Conservation (phyloP, 2,329 filamentous ascomycete genomes). For the Colletotrichum lindemuthianum region DNA sequence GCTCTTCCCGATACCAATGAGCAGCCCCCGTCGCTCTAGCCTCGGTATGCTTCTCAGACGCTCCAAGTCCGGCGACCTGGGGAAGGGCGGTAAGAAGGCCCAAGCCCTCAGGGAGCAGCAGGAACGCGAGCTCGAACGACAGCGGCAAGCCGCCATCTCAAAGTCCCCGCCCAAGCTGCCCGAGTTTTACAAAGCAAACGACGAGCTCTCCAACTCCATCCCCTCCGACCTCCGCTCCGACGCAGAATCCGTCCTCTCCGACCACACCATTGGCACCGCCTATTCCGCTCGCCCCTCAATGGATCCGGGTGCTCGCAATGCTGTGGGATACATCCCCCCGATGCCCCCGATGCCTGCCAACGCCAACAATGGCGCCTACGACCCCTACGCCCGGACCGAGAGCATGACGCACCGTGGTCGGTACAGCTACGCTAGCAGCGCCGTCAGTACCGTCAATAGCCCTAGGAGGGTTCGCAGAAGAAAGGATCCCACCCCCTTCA, state of each 20-base stretch:
- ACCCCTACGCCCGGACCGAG: constrained; percentile 85
- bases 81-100: constrained; percentile 68
- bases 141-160: constrained; percentile 57
- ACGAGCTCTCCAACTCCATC: constrained; percentile 57
- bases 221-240: constrained; percentile 70
- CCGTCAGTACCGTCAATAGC: constrained; percentile 90
- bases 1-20: constrained; percentile 42
- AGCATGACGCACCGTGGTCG: constrained; percentile 97
- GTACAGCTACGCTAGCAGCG: constrained; percentile 95
- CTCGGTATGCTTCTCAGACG: constrained; percentile 72
- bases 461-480: constrained; percentile 90
- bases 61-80: constrained; percentile 73
- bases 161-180: constrained; percentile 62
- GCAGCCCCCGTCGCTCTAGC: constrained; percentile 53
- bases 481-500: constrained; percentile 98
- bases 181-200: constrained; percentile 60
- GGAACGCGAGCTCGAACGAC: constrained; percentile 56
- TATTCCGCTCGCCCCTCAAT: constrained; percentile 61
- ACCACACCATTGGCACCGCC: constrained; percentile 48
- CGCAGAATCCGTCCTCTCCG: constrained; percentile 67
- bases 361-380: constrained; percentile 66
- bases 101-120: constrained; percentile 60
- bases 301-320: constrained; percentile 55
- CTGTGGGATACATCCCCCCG: constrained; percentile 53
- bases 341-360: constrained; percentile 67